Conservation (phyloP, 1,284 basidiomycete genomes). For the Wolfiporia cocos region DNA sequence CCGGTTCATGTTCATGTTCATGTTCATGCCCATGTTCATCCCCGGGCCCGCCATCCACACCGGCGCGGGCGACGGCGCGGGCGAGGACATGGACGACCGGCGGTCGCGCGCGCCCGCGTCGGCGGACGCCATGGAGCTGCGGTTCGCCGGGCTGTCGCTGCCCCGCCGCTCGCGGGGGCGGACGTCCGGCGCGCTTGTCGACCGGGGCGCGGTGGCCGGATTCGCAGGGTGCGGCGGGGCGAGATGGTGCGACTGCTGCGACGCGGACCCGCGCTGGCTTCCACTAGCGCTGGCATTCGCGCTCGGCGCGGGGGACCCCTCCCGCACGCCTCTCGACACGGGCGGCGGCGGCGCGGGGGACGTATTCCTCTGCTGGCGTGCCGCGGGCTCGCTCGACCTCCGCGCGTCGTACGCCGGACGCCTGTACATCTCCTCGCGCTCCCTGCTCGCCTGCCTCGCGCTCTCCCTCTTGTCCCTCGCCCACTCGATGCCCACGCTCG, state of each 20-base stretch:
- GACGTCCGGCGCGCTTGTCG: constrained; percentile 52
- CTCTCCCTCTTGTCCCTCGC: constrained; percentile 23
- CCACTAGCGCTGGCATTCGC: constrained; percentile 4
- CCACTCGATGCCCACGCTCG: constrained; percentile 16
- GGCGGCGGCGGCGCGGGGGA: constrained; percentile 2
- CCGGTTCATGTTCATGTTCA: constrained; percentile 13
- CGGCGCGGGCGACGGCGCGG: constrained; percentile 10
- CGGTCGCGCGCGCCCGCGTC: constrained; percentile 15
- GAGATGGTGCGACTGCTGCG: not conserved
- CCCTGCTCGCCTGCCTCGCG: constrained; percentile 31
- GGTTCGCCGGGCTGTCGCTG: constrained; percentile 28
- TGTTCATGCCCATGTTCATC: constrained; percentile 7
- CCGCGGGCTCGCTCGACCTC: constrained; percentile 5
- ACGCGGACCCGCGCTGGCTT: constrained; percentile 12
- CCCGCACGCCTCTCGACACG: constrained; percentile 4
- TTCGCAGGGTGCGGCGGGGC: constrained; percentile 37
- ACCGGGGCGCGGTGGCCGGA: constrained; percentile 27
- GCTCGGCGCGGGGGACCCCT: constrained; percentile 7
- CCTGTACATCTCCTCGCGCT: constrained; percentile 24
- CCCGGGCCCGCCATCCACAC: constrained; percentile 14
- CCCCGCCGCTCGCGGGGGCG: constrained; percentile 30
- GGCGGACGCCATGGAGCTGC: constrained; percentile 40
- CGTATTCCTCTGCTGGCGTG: constrained; percentile 1
- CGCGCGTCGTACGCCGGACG: constrained; percentile 18
- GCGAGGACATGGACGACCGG: constrained; percentile 10